Evolutionary conservation across 1,139 yeast genomes (phyloP), one percentile per base, ranked within the genome.

Genomic region (Suhomyces coccinellae): DNA sequence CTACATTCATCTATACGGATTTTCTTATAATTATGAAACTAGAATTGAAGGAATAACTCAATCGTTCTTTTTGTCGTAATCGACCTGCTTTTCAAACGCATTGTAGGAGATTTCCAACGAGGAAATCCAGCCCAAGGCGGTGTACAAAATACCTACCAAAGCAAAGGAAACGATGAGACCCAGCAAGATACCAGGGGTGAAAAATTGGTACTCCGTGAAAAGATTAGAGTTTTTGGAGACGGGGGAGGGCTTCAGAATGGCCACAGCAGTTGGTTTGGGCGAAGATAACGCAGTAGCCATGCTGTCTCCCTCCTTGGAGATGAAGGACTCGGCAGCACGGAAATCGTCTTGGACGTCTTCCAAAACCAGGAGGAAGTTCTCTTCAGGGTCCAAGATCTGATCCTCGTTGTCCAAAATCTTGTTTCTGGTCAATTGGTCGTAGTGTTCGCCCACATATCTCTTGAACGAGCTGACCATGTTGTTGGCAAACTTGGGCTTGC

Each of bases 31-130:
- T 27, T 38, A 32, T 38, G 26, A 31, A 31, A 38, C 35, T 38
- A 38, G 41, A 38, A 38, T 31, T 38, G 41, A 38, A 38, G 20
- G 22, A 8, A 17, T 17, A 17, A 31, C 26, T 34, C 40, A 50
- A 60, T 82, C 84, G 47, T 71, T 73, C 66, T 85, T 85, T 70
- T 83, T 85, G 52, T 77, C 79, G 53, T 73, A 76, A 56, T 81
- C 83, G 37, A 80, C 74, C 52, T 81, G 85, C 66, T 80, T 84
- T 46, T 84, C 90, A 60, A 87, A 86, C 13, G 93, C 82, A 50
- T 76, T 75, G 71, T 85, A 84, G 50, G 89, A 76, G 52, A 86
- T 81, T 62, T 85, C 81, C 58, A 87, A 69, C 24, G 81, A 67
- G 14, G 75, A 57, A 46, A 85, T 67, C 86, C 93, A 85, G 41